Evolutionary conservation across 2,329 filamentous ascomycete genomes (phyloP), one percentile per base, ranked within the genome.

Genomic region (Penicillium sp.): DNA sequence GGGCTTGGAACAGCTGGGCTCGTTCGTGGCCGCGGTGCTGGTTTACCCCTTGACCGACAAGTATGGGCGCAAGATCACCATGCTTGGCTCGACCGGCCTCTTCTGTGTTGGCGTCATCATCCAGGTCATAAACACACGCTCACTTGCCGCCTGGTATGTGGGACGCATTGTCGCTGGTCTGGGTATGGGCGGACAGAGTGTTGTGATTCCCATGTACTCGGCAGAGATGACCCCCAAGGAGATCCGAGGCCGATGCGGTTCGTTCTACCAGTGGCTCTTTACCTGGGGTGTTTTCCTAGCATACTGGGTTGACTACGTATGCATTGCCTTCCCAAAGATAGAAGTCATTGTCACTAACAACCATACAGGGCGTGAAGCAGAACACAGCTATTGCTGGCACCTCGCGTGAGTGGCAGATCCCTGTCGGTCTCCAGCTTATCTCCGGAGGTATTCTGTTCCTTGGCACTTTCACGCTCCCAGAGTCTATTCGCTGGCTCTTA

Each of bases 401-500:
- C 10, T 45, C 45, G 4, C 41, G 43, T 9, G 48, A 53, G 0
- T 85, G 81, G 81, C 67, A 76, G 17, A 71, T 80, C 13, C 81
- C 81, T 1, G 72, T 80, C 6, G 67, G 78, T 50, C 60, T 78
- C 2, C 77, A 80, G 51, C 60, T 71, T 17, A 65, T 69, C 3
- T 67, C 72, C 17, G 65, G 64, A 20, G 58, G 60, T 1, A 49
- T 81, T 7, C 74, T 80, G 27, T 66, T 75, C 28, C 28, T 70
- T 29, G 60, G 71, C 25, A 67, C 72, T 8, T 78, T 73, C 47
- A 73, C 80, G 47, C 63, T 82, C 1, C 80, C 80, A 0, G 80
- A 84, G 52, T 80, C 76, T 0, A 80, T 80, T 1, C 65, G 80
- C 37, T 83, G 79, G 78, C 69, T 81, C 4, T 28, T 45, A 36